Evolutionary conservation across 163 green algal species (phyloP), one percentile per base, ranked within the genome.

Genomic region (Scenedesmus sp.): DNA sequence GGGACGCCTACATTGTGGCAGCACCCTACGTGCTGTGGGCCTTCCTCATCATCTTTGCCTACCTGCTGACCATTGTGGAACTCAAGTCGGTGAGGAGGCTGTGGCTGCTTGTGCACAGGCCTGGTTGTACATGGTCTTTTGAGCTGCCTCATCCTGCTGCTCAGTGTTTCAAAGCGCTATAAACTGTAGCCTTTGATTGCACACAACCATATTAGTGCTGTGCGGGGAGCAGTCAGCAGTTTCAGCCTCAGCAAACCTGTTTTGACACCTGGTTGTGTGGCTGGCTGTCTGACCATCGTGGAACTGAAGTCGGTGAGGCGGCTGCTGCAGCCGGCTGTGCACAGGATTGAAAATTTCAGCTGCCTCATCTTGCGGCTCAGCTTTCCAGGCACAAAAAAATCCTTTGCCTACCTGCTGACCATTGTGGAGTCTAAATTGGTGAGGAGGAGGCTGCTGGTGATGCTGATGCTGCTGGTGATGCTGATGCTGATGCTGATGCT

Each of bases 281-380:
- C 34, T 46, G 34, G 34, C 34, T 46, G 34, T 46, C 34, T 46
- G 34, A 46, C 34, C 34, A 46, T 46, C 34, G 34, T 46, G 34
- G 34, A 46, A 46, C 34, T 46, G 34, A 46, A 46, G 34, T 46
- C 20, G 15, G 15, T 81, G 57, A 18, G 18, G 57, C 54, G 5
- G 54, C 54, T 73, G 46, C 15, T 81, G 15, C 54, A 56, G 88
- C 88, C 88, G 88, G 88, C 57, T 67, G 57, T 92, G 57, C 77
- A n/a, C 4, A 82, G 82, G 60, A 88, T 26, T 59, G n/a, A 34
- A 10, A 77, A 92, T 10, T 34, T 52, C 5, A 12, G 15, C 10
- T 26, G 55, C 4, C 46, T 92, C 5, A 79, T 52, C 13, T 26
- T 59, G 4, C 88, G 76, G 0, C 70, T 92, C n/a, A 20, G 56